Evolutionary conservation across 805 yeast species (phyloP).

Genomic region (Kuraishia cidri): DNA sequence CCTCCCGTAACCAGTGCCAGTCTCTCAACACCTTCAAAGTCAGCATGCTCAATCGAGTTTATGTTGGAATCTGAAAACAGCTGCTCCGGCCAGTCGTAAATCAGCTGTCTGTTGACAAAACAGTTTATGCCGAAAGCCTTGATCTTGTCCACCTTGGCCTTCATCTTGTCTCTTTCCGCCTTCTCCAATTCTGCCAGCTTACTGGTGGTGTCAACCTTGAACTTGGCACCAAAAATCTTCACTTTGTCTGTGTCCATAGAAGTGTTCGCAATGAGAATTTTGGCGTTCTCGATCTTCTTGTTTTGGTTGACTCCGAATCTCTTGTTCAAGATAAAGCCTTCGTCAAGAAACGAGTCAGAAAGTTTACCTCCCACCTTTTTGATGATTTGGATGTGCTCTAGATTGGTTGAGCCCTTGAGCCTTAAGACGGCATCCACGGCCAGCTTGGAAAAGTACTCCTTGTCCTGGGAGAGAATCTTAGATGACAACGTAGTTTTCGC

Average conservation of each 20-base stretch:
- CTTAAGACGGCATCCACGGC: slow-evolving; percentile 94
- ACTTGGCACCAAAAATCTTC: slow-evolving; percentile 95
- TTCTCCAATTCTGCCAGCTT: slow-evolving; percentile 90
- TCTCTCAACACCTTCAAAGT: slow-evolving; percentile 96
- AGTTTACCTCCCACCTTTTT: slow-evolving; percentile 91
- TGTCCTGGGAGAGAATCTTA: slow-evolving; percentile 91
- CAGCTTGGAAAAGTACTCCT: slow-evolving; percentile 76
- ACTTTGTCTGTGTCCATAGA: slow-evolving; percentile 97
- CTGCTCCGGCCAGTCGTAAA: slow-evolving; percentile 97
- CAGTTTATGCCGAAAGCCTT: slow-evolving; percentile 73
- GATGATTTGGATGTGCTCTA: slow-evolving; percentile 88
- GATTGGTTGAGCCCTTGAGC: slow-evolving; percentile 77
- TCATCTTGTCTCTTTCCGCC: slow-evolving; percentile 94
- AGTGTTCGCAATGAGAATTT: slow-evolving; percentile 88
- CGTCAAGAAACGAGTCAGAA: slow-evolving; percentile 88
- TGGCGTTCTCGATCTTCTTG: slow-evolving; percentile 72
- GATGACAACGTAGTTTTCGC: slow-evolving; percentile 93
- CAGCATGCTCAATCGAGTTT: slow-evolving; percentile 95
- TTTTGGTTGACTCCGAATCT: slow-evolving; percentile 94
- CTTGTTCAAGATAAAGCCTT: slow-evolving; percentile 89
- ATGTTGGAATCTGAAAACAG: slow-evolving; percentile 80
- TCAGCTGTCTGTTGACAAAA: slow-evolving; percentile 92
- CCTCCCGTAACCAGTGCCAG: slow-evolving; percentile 96
- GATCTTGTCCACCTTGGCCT: slow-evolving; percentile 78
- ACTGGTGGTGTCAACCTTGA: slow-evolving; percentile 90